Evolutionary conservation across 2,329 filamentous ascomycete genomes (phyloP).

Genomic region (Beauveria sp.): DNA sequence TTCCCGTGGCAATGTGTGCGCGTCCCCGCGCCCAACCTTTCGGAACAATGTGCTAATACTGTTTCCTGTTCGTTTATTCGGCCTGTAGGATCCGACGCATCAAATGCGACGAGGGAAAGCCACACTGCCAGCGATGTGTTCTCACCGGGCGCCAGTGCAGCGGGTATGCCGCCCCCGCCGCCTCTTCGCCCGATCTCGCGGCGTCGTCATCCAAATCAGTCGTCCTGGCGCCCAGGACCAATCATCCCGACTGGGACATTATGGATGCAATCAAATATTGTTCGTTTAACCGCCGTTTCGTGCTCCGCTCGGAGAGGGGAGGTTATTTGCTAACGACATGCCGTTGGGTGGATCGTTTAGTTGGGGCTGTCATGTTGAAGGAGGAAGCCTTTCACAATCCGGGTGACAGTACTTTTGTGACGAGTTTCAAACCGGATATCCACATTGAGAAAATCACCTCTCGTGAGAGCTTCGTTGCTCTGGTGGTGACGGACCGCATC

Average conservation of each 20-base stretch:
- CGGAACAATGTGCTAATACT: neutral
- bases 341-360: neutral
- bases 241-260: constrained; percentile 3
- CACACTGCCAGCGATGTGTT: constrained; percentile 9
- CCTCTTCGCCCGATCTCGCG: neutral
- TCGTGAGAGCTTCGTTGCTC: neutral
- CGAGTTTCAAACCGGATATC: neutral
- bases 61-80: neutral
- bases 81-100: constrained; percentile 4
- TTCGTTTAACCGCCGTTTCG: constrained; percentile 1
- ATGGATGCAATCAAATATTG: constrained; percentile 10
- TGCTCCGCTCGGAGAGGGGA: neutral
- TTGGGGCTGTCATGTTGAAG: constrained; percentile 6
- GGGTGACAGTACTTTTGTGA: neutral
- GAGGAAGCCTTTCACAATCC: constrained; percentile 5
- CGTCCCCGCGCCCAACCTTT: neutral
- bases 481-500: constrained; percentile 7
- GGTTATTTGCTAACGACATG: neutral
- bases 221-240: neutral
- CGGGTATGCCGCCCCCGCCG: neutral
- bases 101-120: constrained; percentile 11
- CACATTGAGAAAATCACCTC: constrained; percentile 3
- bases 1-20: neutral
- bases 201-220: neutral
- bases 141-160: constrained; percentile 7